Evolutionary conservation across 2,329 filamentous ascomycete genomes (phyloP).

Genomic region (Pseudopithomyces maydicus): DNA sequence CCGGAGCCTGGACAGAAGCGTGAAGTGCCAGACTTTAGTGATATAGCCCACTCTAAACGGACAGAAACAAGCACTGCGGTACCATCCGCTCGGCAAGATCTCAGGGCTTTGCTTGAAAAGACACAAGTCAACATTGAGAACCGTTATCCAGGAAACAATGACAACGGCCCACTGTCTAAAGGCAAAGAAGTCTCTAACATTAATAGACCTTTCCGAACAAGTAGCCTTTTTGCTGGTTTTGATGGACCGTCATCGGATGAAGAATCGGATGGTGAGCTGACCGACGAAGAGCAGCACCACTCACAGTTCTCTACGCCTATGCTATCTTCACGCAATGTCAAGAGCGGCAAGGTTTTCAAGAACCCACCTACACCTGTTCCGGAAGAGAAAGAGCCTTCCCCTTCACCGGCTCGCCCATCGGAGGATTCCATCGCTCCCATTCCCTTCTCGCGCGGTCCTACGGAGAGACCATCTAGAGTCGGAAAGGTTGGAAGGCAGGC

Average conservation of each 20-base stretch:
- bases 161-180: slow-evolving; percentile 72
- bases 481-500: slow-evolving; percentile 50
- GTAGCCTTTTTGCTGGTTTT: slow-evolving; percentile 86
- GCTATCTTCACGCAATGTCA: slow-evolving; percentile 51
- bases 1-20: slow-evolving; percentile 32
- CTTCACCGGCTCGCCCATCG: slow-evolving; percentile 32
- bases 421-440: slow-evolving; percentile 35
- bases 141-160: slow-evolving; percentile 78
- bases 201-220: slow-evolving; percentile 74
- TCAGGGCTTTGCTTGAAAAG: slow-evolving; percentile 35
- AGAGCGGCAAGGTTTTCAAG: slow-evolving; percentile 52
- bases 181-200: slow-evolving; percentile 61
- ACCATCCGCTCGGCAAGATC: slow-evolving; percentile 34
- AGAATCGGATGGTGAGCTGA: slow-evolving; percentile 63
- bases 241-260: slow-evolving; percentile 66
- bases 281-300: slow-evolving; percentile 66
- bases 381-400: slow-evolving; percentile 47
- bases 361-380: slow-evolving; percentile 49
- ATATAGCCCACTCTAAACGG: slow-evolving; percentile 23
- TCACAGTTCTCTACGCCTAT: slow-evolving; percentile 51
- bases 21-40: slow-evolving; percentile 3
- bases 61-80: slow-evolving; percentile 21
- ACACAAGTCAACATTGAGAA: slow-evolving; percentile 56
- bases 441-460: slow-evolving; percentile 34
- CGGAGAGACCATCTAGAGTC: slow-evolving; percentile 44